Conservation (phyloP, 768 basidiomycete genomes). For the Xerocomus brunneocitrinus region DNA sequence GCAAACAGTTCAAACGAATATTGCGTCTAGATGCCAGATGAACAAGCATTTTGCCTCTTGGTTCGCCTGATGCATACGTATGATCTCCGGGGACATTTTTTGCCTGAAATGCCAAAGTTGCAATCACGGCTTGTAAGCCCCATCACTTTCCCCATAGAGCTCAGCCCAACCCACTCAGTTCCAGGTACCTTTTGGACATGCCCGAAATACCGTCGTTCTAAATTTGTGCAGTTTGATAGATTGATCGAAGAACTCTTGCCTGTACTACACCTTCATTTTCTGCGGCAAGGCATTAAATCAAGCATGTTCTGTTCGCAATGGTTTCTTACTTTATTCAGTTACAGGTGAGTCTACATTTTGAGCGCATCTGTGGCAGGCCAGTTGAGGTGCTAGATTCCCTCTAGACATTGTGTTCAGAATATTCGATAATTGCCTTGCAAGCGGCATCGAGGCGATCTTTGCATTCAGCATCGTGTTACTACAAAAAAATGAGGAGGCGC, state of each 20-base stretch:
- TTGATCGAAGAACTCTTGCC: conserved; percentile 90
- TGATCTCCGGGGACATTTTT: conserved; percentile 91
- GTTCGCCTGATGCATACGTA: conserved; percentile 96
- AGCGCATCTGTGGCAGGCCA: background rate
- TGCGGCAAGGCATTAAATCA: conserved; percentile 92
- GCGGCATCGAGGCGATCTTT: conserved; percentile 95
- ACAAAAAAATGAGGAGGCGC: conserved; percentile 77
- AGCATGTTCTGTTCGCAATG: conserved; percentile 99
- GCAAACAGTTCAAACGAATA: background rate
- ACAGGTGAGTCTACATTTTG: conserved; percentile 51
- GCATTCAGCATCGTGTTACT: conserved; percentile 87
- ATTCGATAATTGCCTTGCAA: conserved; percentile 94
- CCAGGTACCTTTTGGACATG: conserved; percentile 42
- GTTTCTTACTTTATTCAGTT: conserved; percentile 97
- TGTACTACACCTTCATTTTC: conserved; percentile 87
- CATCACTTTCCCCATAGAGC: background rate
- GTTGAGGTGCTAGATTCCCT: conserved; percentile 63
- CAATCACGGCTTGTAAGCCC: conserved; percentile 79
- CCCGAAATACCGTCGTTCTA: conserved; percentile 10
- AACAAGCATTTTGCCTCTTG: conserved; percentile 95
- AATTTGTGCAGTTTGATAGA: conserved; percentile 73
- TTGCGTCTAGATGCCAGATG: conserved; percentile 87
- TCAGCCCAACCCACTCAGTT: conserved; percentile 39
- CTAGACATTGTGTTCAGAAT: conserved; percentile 93
- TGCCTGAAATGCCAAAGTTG: conserved; percentile 99